Conservation (phyloP, 768 basidiomycete species). For the Suillus plorans region DNA sequence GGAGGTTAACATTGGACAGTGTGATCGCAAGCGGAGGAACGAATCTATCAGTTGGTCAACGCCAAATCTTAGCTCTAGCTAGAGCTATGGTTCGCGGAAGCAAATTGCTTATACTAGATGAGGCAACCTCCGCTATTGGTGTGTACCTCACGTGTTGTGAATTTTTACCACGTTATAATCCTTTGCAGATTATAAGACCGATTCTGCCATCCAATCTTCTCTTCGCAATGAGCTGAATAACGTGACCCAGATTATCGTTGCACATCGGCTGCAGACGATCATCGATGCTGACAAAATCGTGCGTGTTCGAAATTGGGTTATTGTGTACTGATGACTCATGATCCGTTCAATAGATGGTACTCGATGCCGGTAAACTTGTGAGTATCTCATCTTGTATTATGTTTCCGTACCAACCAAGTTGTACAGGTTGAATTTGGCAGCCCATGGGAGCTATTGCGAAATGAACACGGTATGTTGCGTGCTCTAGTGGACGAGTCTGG, state of each 20-base stretch:
- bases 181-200: conserved; percentile 53
- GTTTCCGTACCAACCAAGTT: conserved; percentile 1
- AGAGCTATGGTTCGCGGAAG: conserved; percentile 57
- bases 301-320: conserved; percentile 7
- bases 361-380: conserved; percentile 41
- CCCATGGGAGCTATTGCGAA: conserved; percentile 50
- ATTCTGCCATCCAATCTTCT: conserved; percentile 54
- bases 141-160: background rate
- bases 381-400: conserved; percentile 15
- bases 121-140: conserved; percentile 33
- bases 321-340: conserved; percentile 3
- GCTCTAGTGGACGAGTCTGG: conserved; percentile 58
- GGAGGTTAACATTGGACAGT: conserved; percentile 44
- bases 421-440: conserved; percentile 48
- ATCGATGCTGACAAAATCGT: conserved; percentile 65
- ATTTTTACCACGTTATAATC: background rate
- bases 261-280: conserved; percentile 57
- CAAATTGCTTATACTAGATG: conserved; percentile 59
- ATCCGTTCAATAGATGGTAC: conserved; percentile 36
- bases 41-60: conserved; percentile 58
- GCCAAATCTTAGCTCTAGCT: conserved; percentile 60
- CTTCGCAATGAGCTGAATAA: conserved; percentile 46
- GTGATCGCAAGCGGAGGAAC: conserved; percentile 42
- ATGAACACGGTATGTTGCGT: conserved; percentile 50
- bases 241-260: conserved; percentile 56